These are phyloP conservation scores for Ramalina peruviana DNA, from an alignment of 495 filamentous ascomycete genomes.

Conservation along the genomic window DNA sequence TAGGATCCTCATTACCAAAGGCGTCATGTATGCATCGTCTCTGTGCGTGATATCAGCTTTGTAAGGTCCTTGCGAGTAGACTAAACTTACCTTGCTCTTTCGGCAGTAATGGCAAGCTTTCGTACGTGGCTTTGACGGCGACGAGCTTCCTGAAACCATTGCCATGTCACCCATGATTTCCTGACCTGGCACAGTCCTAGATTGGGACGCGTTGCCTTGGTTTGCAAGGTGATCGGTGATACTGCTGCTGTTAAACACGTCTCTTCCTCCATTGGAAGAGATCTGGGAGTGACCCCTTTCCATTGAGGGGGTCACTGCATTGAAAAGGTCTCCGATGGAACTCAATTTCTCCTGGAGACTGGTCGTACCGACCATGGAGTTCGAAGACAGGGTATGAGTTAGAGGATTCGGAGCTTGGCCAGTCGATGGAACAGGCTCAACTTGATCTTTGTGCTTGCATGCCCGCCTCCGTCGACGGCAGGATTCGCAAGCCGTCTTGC, in stretches of 20 bases:
- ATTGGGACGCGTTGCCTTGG: too few relatives aligned
- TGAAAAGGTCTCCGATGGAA: not conserved
- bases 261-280: too few relatives aligned
- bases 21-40: slow-evolving; percentile 57
- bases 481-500: slow-evolving; percentile 41
- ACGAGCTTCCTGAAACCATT: slow-evolving; percentile 5
- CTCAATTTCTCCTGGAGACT: slow-evolving; percentile 4
- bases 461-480: slow-evolving; percentile 39
- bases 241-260: too few relatives aligned
- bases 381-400: not conserved
- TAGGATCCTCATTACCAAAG: slow-evolving; percentile 46
- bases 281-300: not conserved
- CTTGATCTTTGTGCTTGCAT: slow-evolving; percentile 39
- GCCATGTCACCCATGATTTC: not conserved
- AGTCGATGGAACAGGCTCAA: not conserved
- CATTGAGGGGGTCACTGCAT: not conserved
- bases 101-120: slow-evolving; percentile 55
- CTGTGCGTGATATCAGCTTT: slow-evolving; percentile 25
- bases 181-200: not conserved
- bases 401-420: not conserved
- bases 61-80: not conserved
- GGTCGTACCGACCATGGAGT: not conserved
- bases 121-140: slow-evolving; percentile 31
- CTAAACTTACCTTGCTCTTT: slow-evolving; percentile 45
- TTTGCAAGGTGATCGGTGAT: too few relatives aligned